Conservation (phyloP, 257 asterid genomes). For the Solanum rostratum region DNA sequence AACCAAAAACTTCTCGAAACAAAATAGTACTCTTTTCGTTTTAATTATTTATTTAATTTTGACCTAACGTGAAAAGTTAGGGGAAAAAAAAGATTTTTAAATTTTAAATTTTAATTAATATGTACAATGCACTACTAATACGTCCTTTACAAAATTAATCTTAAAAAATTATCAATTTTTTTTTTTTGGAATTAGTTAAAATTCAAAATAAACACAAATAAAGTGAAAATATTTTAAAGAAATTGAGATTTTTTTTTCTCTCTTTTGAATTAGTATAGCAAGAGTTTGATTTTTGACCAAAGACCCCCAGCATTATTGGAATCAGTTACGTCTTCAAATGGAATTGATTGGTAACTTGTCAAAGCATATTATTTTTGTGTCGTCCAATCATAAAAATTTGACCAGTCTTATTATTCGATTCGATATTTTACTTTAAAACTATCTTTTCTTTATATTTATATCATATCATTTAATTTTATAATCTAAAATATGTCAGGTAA, state of each 20-base stretch:
- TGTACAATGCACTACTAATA: too few species aligned
- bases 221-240: neutral
- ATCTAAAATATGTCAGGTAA: neutral
- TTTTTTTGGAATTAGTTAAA: too few species aligned
- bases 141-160: too few species aligned
- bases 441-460: neutral
- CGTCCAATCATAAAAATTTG: neutral
- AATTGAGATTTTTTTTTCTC: neutral
- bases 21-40: too few species aligned
- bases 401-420: neutral
- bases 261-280: neutral
- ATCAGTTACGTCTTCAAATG: neutral
- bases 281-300: neutral
- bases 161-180: too few species aligned
- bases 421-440: neutral
- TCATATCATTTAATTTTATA: too few species aligned
- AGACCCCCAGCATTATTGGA: neutral
- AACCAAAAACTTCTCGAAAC: neutral
- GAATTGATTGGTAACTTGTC: neutral
- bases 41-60: too few species aligned
- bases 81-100: too few species aligned
- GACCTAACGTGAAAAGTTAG: too few species aligned
- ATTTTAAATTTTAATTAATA: too few species aligned
- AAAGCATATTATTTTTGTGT: neutral
- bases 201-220: too few species aligned